These are phyloP conservation scores for Croton setiger DNA, from an alignment of 441 rosid genomes.

Conservation along the genomic window DNA sequence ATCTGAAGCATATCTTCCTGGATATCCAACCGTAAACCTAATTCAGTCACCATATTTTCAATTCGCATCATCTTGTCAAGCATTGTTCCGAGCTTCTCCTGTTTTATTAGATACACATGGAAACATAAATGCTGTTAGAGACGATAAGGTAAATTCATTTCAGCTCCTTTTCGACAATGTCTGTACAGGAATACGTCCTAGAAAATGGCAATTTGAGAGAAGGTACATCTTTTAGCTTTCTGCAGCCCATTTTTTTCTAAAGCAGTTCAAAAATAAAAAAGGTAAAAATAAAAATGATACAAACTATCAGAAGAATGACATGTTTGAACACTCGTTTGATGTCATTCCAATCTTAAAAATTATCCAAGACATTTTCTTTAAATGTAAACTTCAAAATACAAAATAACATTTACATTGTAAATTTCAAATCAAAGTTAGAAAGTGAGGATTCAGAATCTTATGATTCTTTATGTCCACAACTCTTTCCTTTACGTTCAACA, in stretches of 20 bases:
- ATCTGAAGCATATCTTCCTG: conserved; percentile 48
- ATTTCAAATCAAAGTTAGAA: conserved; percentile 11
- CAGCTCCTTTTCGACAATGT: too few species aligned
- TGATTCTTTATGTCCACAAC: not conserved
- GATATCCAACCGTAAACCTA: conserved; percentile 49
- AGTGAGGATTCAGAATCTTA: not conserved
- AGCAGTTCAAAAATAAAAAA: too few species aligned
- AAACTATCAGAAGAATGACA: not conserved
- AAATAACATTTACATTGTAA: not conserved
- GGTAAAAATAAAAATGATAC: too few species aligned
- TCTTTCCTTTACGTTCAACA: conserved; percentile 6
- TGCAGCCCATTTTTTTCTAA: too few species aligned
- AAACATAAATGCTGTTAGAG: conserved; percentile 15
- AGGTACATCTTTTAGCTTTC: too few species aligned
- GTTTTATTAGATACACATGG: conserved; percentile 22
- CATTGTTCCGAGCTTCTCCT: conserved; percentile 98
- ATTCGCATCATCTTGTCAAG: conserved; percentile 76
- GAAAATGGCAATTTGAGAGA: too few species aligned
- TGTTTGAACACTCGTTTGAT: too few species aligned
- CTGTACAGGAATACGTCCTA: too few species aligned
- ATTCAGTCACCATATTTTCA: conserved; percentile 49
- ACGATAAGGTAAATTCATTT: not conserved
- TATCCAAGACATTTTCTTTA: not conserved
- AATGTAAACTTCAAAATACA: not conserved
- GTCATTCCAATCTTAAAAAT: not conserved